Conservation (phyloP, 1,284 basidiomycete species). For the Lignosus rhinocerotis region DNA sequence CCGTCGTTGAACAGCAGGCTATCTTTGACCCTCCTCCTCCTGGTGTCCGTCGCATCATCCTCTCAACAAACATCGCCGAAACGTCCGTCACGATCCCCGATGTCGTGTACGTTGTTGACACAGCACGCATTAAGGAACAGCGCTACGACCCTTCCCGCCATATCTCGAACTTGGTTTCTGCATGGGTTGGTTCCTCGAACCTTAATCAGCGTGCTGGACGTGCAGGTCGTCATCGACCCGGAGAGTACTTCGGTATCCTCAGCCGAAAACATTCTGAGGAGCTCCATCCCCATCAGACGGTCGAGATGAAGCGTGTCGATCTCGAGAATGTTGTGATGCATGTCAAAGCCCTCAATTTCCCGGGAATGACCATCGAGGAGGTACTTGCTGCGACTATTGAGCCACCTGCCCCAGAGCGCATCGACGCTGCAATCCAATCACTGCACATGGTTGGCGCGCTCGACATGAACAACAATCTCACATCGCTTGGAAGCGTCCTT, state of each 20-base stretch:
- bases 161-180: conserved; percentile 29
- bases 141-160: conserved; percentile 83
- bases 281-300: conserved; percentile 83
- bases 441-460: conserved; percentile 90
- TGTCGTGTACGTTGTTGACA: conserved; percentile 93
- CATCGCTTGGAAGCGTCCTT: conserved; percentile 86
- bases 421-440: conserved; percentile 80
- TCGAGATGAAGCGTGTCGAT: conserved; percentile 96
- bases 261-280: conserved; percentile 63
- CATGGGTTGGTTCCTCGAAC: conserved; percentile 69
- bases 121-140: conserved; percentile 88
- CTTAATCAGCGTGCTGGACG: conserved; percentile 92
- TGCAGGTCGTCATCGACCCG: conserved; percentile 89
- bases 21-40: conserved; percentile 82
- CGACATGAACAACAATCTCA: conserved; percentile 77
- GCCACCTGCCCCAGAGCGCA: conserved; percentile 81
- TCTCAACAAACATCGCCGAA: conserved; percentile 96
- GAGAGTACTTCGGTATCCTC: conserved; percentile 90
- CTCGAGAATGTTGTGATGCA: conserved; percentile 94
- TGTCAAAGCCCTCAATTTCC: conserved; percentile 94
- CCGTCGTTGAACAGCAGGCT: conserved; percentile 86
- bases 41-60: conserved; percentile 85
- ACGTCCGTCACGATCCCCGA: conserved; percentile 96
- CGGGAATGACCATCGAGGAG: conserved; percentile 84
- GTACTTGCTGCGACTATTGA: conserved; percentile 88